These are phyloP conservation scores for Cylindrotheca closterium DNA, from an alignment of 108 stramenopile species.

Conservation along the genomic window DNA sequence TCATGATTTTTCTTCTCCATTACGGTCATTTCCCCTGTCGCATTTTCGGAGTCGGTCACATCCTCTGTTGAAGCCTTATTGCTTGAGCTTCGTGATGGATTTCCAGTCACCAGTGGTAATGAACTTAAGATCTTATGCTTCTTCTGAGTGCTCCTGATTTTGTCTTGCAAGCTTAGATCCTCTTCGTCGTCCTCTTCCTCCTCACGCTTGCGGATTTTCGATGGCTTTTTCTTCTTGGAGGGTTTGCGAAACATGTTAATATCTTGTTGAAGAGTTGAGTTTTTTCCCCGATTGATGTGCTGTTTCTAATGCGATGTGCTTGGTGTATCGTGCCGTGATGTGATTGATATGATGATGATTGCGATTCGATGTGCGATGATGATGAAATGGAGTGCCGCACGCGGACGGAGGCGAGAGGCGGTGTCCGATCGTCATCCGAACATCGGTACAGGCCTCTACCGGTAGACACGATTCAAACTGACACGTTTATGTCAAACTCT, in stretches of 20 bases:
- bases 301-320: too few species aligned
- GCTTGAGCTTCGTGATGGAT: neutral
- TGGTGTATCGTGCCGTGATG: too few species aligned
- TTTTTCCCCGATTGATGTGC: too few species aligned
- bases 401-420: too few species aligned
- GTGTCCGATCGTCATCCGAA: too few species aligned
- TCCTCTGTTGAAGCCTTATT: neutral
- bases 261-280: too few species aligned
- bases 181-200: neutral
- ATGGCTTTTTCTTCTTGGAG: neutral
- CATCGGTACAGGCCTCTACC: too few species aligned
- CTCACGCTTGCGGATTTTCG: neutral
- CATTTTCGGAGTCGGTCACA: neutral
- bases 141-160: neutral
- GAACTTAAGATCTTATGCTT: neutral
- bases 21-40: neutral
- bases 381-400: too few species aligned
- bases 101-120: neutral
- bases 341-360: too few species aligned
- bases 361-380: too few species aligned
- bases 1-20: neutral
- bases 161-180: neutral
- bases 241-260: slow-evolving; percentile 1
- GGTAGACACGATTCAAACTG: too few species aligned
- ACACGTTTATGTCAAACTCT: too few species aligned